Percentiles rank a stretch among this genome's conserved stretches.
phyloP scores from a whole-genome alignment of 2,329 filamentous ascomycete species.

The Aspergillus spinulosporus region DNA sequence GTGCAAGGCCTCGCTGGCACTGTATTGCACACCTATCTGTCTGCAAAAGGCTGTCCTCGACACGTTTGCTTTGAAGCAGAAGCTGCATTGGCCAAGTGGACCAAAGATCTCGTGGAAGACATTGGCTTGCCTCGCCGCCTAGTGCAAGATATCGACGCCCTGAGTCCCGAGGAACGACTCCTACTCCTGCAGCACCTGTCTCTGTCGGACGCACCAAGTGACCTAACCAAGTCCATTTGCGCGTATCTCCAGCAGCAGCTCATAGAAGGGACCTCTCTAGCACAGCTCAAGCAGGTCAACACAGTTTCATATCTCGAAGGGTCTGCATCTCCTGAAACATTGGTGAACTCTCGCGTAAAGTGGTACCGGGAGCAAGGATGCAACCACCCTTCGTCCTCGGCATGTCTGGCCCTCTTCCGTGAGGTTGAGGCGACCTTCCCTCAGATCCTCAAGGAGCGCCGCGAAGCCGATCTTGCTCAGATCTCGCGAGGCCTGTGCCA shows the following conservation, averaged over 20 bases:
- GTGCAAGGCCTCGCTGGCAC: slow-evolving; percentile 45
- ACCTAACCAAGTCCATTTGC: slow-evolving; percentile 33
- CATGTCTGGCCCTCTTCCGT: slow-evolving; percentile 42
- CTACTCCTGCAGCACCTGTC: slow-evolving; percentile 42
- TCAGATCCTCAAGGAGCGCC: slow-evolving; percentile 30
- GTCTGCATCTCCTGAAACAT: slow-evolving; percentile 34
- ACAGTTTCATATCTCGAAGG: slow-evolving; percentile 45
- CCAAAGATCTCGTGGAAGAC: slow-evolving; percentile 30
- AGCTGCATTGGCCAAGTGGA: slow-evolving; percentile 39
- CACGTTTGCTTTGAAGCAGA: slow-evolving; percentile 44
- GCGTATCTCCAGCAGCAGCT: slow-evolving; percentile 37
- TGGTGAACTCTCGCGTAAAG: slow-evolving; percentile 41
- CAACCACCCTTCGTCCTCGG: slow-evolving; percentile 33
- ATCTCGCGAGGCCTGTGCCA: slow-evolving; percentile 43
- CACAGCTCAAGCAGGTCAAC: slow-evolving; percentile 43
- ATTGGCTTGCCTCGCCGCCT: slow-evolving; percentile 40
- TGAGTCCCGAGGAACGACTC: slow-evolving; percentile 46
- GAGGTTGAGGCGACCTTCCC: slow-evolving; percentile 35
- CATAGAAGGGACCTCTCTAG: slow-evolving; percentile 40
- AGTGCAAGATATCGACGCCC: slow-evolving; percentile 43
- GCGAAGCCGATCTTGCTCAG: slow-evolving; percentile 37
- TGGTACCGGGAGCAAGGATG: slow-evolving; percentile 47
- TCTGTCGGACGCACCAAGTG: slow-evolving; percentile 30
- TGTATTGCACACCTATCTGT: slow-evolving; percentile 50
- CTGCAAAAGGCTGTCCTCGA: slow-evolving; percentile 42